phyloP scores from a whole-genome alignment of 2,329 filamentous ascomycete genomes.

The Aspergillus sp. region DNA sequence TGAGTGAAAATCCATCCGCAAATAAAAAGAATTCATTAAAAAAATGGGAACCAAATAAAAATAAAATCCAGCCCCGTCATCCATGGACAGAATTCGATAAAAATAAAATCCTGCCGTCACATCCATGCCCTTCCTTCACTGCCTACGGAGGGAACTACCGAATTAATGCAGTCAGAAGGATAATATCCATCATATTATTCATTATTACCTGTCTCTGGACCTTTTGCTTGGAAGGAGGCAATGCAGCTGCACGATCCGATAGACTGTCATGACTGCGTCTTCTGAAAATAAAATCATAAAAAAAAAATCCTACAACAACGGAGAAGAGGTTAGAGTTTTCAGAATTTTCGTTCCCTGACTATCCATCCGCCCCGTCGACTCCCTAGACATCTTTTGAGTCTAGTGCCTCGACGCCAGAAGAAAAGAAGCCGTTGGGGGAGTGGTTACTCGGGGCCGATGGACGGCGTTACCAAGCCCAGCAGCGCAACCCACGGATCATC shows the following conservation, averaged over 20 bases:
- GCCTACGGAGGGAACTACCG: slow-evolving; percentile 1
- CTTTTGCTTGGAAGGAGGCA: too few relatives aligned
- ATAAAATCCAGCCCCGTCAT: neutral
- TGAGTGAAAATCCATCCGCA: neutral
- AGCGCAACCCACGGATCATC: slow-evolving; percentile 1
- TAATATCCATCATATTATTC: neutral
- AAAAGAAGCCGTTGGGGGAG: slow-evolving; percentile 1
- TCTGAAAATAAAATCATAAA: too few relatives aligned
- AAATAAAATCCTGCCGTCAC: slow-evolving; percentile 1
- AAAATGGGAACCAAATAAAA: neutral
- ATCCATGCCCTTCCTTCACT: neutral
- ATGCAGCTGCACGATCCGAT: too few relatives aligned
- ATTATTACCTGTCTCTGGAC: too few relatives aligned
- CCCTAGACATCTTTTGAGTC: neutral
- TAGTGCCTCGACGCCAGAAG: neutral
- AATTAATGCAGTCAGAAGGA: slow-evolving; percentile 3
- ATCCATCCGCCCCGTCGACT: slow-evolving; percentile 2
- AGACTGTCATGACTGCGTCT: too few relatives aligned
- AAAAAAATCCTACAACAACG: too few relatives aligned
- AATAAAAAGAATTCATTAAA: neutral
- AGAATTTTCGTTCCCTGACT: slow-evolving; percentile 4
- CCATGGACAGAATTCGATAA: neutral
- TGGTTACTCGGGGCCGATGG: neutral
- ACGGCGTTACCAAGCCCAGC: neutral
- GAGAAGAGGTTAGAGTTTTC: slow-evolving; percentile 10